Evolutionary conservation across 495 filamentous ascomycete species (phyloP).

Genomic region (Aspergillus carlsbadensis): DNA sequence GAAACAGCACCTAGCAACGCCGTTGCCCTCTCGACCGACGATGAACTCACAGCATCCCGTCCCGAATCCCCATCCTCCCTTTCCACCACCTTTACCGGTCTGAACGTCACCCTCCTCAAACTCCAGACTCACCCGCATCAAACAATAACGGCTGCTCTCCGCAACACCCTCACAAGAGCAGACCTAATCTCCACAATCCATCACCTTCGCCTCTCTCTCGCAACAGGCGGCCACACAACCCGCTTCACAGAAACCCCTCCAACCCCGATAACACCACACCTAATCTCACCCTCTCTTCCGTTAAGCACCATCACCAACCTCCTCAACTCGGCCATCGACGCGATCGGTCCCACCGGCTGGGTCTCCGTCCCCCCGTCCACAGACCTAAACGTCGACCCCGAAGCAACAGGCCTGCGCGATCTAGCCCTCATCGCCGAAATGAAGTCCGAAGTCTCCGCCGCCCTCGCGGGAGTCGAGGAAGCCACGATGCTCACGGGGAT

Average conservation of each 20-base stretch:
- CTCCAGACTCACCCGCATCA: constrained; percentile 61
- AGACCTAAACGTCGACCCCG: constrained; percentile 30
- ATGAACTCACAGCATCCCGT: constrained; percentile 5
- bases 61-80: constrained; percentile 14
- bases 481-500: constrained; percentile 66
- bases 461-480: constrained; percentile 74
- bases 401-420: constrained; percentile 52
- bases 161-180: constrained; percentile 59
- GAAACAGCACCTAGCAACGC: constrained; percentile 21
- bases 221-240: constrained; percentile 43
- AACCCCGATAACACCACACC: constrained; percentile 48
- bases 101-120: constrained; percentile 55
- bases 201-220: constrained; percentile 67
- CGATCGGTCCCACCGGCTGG: constrained; percentile 82
- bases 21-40: constrained; percentile 21
- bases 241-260: constrained; percentile 46
- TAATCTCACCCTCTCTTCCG: constrained; percentile 48
- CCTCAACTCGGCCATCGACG: constrained; percentile 75
- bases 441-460: constrained; percentile 70
- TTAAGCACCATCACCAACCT: constrained; percentile 60
- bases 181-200: constrained; percentile 74
- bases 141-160: constrained; percentile 60
- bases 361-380: constrained; percentile 51
- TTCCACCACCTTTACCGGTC: constrained; percentile 36
- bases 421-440: constrained; percentile 63